Percentiles rank a stretch among this genome's conserved stretches.
These are phyloP conservation scores for Beauveria brongniartii DNA, from an alignment of 2,329 filamentous ascomycete species.

Conservation along the genomic window DNA sequence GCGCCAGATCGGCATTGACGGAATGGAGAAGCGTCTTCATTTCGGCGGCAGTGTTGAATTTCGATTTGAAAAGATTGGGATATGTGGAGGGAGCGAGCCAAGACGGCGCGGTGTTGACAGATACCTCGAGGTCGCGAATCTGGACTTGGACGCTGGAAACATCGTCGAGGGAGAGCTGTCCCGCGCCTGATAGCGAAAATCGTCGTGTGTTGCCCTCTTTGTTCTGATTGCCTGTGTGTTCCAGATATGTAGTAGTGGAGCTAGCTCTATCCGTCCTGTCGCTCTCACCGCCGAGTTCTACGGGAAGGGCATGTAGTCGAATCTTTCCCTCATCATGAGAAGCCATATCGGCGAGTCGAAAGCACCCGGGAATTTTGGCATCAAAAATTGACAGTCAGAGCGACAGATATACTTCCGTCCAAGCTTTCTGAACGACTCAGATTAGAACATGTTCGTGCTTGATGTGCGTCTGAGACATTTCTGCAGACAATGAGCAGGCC, in stretches of 20 bases:
- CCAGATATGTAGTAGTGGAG: slow-evolving; percentile 17
- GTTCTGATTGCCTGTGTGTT: neutral
- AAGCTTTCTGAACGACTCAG: neutral
- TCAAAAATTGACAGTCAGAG: too few relatives aligned
- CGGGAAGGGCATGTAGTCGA: neutral
- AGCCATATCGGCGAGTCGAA: neutral
- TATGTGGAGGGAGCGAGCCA: slow-evolving; percentile 41
- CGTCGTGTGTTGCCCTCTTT: slow-evolving; percentile 14
- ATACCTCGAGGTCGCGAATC: slow-evolving; percentile 46
- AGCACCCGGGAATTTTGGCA: neutral
- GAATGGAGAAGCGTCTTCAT: slow-evolving; percentile 51
- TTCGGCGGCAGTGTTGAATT: slow-evolving; percentile 27
- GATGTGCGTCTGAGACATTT: neutral
- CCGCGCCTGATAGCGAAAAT: slow-evolving; percentile 25
- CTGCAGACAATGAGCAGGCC: neutral
- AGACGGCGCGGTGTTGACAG: slow-evolving; percentile 50
- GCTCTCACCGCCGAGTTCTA: slow-evolving; percentile 2
- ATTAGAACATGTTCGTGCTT: neutral
- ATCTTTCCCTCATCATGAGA: neutral
- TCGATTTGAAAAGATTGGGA: slow-evolving; percentile 29
- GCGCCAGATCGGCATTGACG: slow-evolving; percentile 54
- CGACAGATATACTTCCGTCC: neutral
- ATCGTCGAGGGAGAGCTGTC: slow-evolving; percentile 37
- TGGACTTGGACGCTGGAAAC: slow-evolving; percentile 48
- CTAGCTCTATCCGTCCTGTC: slow-evolving; percentile 17